phyloP scores from a whole-genome alignment of 106 monocot genomes.

The Acorus calamus region DNA sequence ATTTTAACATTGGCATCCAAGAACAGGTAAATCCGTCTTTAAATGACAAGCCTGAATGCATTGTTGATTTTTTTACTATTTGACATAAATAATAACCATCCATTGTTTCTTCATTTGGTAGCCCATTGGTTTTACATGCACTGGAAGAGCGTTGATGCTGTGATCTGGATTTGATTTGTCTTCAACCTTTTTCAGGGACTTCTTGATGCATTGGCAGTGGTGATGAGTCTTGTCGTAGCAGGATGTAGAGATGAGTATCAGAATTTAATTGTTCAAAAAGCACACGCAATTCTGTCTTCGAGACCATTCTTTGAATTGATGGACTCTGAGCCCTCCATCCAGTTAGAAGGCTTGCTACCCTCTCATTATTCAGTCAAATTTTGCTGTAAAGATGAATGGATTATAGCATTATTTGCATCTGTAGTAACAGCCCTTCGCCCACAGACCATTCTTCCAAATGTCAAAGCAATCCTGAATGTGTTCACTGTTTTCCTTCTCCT shows the following conservation, averaged over 20 bases:
- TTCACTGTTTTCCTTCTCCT: slow-evolving; percentile 38
- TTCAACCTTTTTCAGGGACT: slow-evolving; percentile 26
- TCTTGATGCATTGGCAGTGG: slow-evolving; percentile 46
- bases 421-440: slow-evolving; percentile 60
- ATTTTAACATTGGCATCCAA: slow-evolving; percentile 8
- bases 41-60: not conserved
- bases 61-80: not conserved
- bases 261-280: slow-evolving; percentile 43
- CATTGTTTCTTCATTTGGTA: no score
- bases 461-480: slow-evolving; percentile 29
- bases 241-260: slow-evolving; percentile 57
- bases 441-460: slow-evolving; percentile 44
- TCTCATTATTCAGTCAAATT: slow-evolving; percentile 15
- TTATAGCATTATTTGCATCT: slow-evolving; percentile 61
- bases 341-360: slow-evolving; percentile 21
- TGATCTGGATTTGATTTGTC: no score
- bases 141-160: no score
- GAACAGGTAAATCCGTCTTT: slow-evolving; percentile 27
- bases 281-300: slow-evolving; percentile 33
- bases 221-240: slow-evolving; percentile 56
- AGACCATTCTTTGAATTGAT: slow-evolving; percentile 19
- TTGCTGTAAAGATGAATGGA: slow-evolving; percentile 32
- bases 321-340: slow-evolving; percentile 5
- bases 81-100: no score
- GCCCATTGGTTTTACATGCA: no score